phyloP scores from a whole-genome alignment of 1,284 basidiomycete species.

The Tilletia horrida region DNA sequence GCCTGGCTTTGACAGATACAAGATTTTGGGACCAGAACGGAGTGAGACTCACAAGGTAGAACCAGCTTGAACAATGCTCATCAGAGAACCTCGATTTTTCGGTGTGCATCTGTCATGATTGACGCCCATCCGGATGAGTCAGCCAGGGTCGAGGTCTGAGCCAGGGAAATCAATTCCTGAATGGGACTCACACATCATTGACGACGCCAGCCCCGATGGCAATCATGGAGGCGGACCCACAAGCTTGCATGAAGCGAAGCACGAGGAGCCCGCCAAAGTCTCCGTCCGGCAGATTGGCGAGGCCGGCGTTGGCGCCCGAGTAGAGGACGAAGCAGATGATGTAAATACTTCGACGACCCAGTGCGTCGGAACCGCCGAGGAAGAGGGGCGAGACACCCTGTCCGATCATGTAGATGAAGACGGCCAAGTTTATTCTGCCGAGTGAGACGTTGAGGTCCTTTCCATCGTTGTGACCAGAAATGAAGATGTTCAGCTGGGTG shows the following conservation, averaged over 20 bases:
- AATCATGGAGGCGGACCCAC: slow-evolving; percentile 15
- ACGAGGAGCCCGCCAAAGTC: slow-evolving; percentile 16
- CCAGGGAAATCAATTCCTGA: too few species aligned
- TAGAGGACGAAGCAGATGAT: slow-evolving; percentile 20
- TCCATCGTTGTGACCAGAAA: too few species aligned
- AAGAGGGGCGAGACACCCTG: slow-evolving; percentile 18
- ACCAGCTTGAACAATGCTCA: slow-evolving; percentile 19
- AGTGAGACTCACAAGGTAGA: slow-evolving; percentile 5
- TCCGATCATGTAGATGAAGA: slow-evolving; percentile 17
- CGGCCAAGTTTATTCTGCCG: slow-evolving; percentile 2
- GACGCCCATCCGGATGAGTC: neutral
- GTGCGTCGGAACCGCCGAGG: slow-evolving; percentile 12
- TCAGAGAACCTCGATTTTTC: slow-evolving; percentile 4
- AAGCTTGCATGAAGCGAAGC: slow-evolving; percentile 16
- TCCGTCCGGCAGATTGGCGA: slow-evolving; percentile 17
- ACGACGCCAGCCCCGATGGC: slow-evolving; percentile 16
- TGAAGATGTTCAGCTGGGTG: too few species aligned
- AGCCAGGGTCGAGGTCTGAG: neutral
- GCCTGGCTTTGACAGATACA: neutral
- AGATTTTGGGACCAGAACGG: neutral
- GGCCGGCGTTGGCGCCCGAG: slow-evolving; percentile 18
- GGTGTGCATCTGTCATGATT: neutral
- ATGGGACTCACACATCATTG: slow-evolving; percentile 16
- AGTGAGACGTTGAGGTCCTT: slow-evolving; percentile 12
- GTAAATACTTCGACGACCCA: slow-evolving; percentile 14